Conservation (phyloP, 2,329 filamentous ascomycete genomes). For the Teratosphaeria viscida region DNA sequence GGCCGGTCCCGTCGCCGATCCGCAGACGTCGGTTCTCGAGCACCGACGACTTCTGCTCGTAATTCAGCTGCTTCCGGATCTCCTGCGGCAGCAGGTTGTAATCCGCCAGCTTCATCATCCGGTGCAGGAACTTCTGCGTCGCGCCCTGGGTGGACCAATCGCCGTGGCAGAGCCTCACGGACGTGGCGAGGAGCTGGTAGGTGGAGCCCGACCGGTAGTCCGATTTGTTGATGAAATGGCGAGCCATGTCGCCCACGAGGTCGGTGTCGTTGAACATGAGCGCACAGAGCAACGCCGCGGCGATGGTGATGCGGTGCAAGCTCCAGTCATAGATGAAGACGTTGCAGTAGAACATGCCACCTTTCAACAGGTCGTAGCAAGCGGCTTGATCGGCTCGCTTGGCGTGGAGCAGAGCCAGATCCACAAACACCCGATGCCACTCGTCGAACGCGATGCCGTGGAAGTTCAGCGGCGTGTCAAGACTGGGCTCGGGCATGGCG, state of each 20-base stretch:
- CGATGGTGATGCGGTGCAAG: constrained; percentile 18
- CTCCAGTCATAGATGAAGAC: constrained; percentile 57
- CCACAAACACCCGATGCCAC: constrained; percentile 85
- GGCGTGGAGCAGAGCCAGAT: constrained; percentile 71
- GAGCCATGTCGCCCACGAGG: constrained; percentile 61
- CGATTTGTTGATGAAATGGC: constrained; percentile 79
- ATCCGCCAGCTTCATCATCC: constrained; percentile 87
- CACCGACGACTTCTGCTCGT: constrained; percentile 29
- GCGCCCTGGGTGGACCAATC: constrained; percentile 62
- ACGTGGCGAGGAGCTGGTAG: constrained; percentile 69
- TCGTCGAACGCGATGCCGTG: constrained; percentile 69
- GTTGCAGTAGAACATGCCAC: constrained; percentile 63
- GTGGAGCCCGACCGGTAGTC: constrained; percentile 59
- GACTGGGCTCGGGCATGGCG: not conserved
- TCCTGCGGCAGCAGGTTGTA: constrained; percentile 48
- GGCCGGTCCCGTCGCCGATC: constrained; percentile 28
- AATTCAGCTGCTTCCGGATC: constrained; percentile 34
- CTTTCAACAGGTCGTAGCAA: constrained; percentile 70
- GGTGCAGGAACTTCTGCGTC: constrained; percentile 80
- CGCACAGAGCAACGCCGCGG: constrained; percentile 51
- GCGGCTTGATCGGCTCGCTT: constrained; percentile 55
- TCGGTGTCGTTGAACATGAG: constrained; percentile 69
- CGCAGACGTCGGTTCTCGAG: constrained; percentile 23
- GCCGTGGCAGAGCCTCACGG: constrained; percentile 67
- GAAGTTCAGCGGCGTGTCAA: constrained; percentile 44